Evolutionary conservation across 2,329 filamentous ascomycete genomes (phyloP), one percentile per base, ranked within the genome.

Genomic region (Ophiostoma pallidulum): DNA sequence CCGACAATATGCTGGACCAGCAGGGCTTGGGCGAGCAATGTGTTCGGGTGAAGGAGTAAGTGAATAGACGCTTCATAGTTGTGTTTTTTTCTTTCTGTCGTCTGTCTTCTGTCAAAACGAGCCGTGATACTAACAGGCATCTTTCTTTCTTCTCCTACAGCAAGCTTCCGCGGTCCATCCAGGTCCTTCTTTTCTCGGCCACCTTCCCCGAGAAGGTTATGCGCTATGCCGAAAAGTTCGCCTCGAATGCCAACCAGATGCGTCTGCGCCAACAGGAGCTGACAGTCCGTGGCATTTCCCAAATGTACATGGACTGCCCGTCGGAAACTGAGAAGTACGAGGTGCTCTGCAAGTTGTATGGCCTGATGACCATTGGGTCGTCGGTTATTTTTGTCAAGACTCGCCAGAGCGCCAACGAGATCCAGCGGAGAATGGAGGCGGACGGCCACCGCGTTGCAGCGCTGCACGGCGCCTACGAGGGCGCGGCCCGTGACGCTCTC

Each of bases 361-460:
- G 91, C 49, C 73, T 97, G 38, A 91, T 98, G 78, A 96, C 90
- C 14, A 89, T 97, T 58, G 90, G 90, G 5, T 95, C 91, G 8
- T 97, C 92, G 0, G 95, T 98, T 61, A 97, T 98, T 58, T 98
- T 98, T 61, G 91, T 97, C 64, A 87, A 84, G 85, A 92, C 85
- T 44, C 85, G 90, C 61, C 80, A 84, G 54, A 95, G 90, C 45
- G 92, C 92, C 19, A 77, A 75, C 47, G 80, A 87, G 62, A 95
- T 98, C 53, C 83, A 94, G 65, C 74, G 76, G 50, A 84, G 87
- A 55, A 94, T 98, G 87, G 75, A 79, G 19, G 77, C 75, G 1
- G 91, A 97, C 60, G 91, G 90, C 18, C 92, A 98, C 72, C 87
- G 87, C 58, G 88, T 97, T 19, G 89, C 86, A 5, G 89, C 87